phyloP scores from a whole-genome alignment of 768 basidiomycete genomes.

The Brasilioporus rufonigricans region DNA sequence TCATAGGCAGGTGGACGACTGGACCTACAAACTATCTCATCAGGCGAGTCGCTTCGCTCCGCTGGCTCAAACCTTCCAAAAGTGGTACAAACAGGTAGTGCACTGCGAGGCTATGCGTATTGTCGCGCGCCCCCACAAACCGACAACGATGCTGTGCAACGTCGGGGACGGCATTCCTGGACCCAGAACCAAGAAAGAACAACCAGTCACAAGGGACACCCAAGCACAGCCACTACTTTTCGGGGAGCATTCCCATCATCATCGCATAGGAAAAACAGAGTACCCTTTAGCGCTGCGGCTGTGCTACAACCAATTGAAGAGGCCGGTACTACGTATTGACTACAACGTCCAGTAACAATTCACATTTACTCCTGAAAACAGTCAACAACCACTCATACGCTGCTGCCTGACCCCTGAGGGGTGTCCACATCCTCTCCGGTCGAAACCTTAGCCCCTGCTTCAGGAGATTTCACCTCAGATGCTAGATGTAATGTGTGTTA shows the following conservation, averaged over 20 bases:
- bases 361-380: too few species aligned
- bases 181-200: too few species aligned
- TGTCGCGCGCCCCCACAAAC: not conserved
- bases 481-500: not conserved
- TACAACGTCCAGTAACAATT: not conserved
- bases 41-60: conserved; percentile 5
- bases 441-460: not conserved
- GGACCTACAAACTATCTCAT: conserved; percentile 23
- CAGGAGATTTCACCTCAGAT: not conserved
- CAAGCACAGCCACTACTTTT: not conserved
- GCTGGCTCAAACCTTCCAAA: conserved; percentile 19
- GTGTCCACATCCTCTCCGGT: conserved; percentile 1
- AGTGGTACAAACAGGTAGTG: conserved; percentile 9
- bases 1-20: not conserved
- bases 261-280: too few species aligned
- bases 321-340: too few species aligned
- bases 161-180: too few species aligned
- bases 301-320: too few species aligned
- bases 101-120: conserved; percentile 6
- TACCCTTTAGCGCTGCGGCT: too few species aligned
- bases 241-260: too few species aligned
- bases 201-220: not conserved
- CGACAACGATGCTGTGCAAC: not conserved
- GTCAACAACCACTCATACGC: not conserved
- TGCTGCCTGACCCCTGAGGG: conserved; percentile 4